phyloP scores from a whole-genome alignment of 176 grass and related monocot genomes.

The Musa beccarii region DNA sequence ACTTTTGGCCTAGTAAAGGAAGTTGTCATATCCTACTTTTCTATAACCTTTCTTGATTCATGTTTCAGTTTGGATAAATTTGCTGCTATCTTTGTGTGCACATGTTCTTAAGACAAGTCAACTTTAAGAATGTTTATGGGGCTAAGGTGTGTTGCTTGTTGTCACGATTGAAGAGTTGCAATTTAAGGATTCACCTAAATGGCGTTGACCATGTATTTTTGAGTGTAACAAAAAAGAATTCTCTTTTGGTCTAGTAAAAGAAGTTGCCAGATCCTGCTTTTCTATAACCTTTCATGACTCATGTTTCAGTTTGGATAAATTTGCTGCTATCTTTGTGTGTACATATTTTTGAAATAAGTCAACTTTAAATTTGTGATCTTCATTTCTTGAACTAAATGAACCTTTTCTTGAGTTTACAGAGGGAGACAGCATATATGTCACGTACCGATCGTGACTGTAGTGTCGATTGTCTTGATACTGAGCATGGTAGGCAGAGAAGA shows the following conservation, averaged over 20 bases:
- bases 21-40: not conserved
- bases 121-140: slow-evolving; percentile 17
- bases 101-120: no score
- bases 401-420: slow-evolving; percentile 41
- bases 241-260: not conserved
- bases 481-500: slow-evolving; percentile 74
- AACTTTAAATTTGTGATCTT: no score
- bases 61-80: no score
- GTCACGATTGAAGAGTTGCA: not conserved
- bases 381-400: not conserved
- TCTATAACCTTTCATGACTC: not conserved
- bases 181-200: not conserved
- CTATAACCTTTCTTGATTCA: not conserved
- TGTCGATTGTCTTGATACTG: slow-evolving; percentile 71
- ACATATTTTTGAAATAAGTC: not conserved
- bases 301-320: not conserved
- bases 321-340: not conserved
- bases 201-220: not conserved
- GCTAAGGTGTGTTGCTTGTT: slow-evolving; percentile 50
- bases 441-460: slow-evolving; percentile 70
- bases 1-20: not conserved
- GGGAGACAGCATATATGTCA: slow-evolving; percentile 43
- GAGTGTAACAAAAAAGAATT: no score
- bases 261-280: not conserved
- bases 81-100: no score